phyloP scores from a whole-genome alignment of 2,329 filamentous ascomycete genomes.

The Teratosphaeria nubilosa region DNA sequence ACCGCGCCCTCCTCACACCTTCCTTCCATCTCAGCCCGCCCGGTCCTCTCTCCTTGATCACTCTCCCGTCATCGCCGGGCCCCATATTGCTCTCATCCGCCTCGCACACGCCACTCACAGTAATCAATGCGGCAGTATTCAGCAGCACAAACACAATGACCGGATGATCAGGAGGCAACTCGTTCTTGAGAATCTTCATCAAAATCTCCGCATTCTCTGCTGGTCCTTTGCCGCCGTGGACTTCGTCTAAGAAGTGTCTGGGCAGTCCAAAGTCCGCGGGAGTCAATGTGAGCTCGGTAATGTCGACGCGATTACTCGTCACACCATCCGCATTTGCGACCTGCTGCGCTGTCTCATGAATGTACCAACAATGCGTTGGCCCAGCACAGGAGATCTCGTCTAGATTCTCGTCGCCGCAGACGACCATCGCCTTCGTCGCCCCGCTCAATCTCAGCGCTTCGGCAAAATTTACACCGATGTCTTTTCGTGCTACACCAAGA shows the following conservation, averaged over 20 bases:
- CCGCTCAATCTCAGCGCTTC: slow-evolving; percentile 71
- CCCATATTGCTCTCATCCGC: slow-evolving; percentile 72
- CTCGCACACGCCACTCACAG: slow-evolving; percentile 78
- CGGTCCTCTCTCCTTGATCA: slow-evolving; percentile 72
- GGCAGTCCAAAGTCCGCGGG: slow-evolving; percentile 82
- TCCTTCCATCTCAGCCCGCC: slow-evolving; percentile 91
- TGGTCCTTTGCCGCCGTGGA: slow-evolving; percentile 77
- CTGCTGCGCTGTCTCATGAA: slow-evolving; percentile 24
- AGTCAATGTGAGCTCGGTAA: slow-evolving; percentile 68
- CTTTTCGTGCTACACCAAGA: slow-evolving; percentile 81
- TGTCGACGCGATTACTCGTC: slow-evolving; percentile 40
- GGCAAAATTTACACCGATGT: slow-evolving; percentile 80
- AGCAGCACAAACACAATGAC: slow-evolving; percentile 90
- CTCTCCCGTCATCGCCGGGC: slow-evolving; percentile 65
- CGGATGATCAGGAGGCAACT: slow-evolving; percentile 66
- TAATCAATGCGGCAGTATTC: slow-evolving; percentile 82
- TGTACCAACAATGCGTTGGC: slow-evolving; percentile 72
- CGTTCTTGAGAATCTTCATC: slow-evolving; percentile 61
- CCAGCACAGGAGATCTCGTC: slow-evolving; percentile 94
- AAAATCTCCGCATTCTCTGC: slow-evolving; percentile 80
- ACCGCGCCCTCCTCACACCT: slow-evolving; percentile 74
- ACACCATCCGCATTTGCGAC: slow-evolving; percentile 31
- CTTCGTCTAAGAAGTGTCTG: slow-evolving; percentile 61
- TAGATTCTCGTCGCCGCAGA: slow-evolving; percentile 88
- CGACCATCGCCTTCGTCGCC: slow-evolving; percentile 72